Percentiles rank a stretch among this genome's conserved stretches.
Evolutionary conservation across 768 basidiomycete genomes (phyloP).

Genomic region (Termitomyces titanicus): DNA sequence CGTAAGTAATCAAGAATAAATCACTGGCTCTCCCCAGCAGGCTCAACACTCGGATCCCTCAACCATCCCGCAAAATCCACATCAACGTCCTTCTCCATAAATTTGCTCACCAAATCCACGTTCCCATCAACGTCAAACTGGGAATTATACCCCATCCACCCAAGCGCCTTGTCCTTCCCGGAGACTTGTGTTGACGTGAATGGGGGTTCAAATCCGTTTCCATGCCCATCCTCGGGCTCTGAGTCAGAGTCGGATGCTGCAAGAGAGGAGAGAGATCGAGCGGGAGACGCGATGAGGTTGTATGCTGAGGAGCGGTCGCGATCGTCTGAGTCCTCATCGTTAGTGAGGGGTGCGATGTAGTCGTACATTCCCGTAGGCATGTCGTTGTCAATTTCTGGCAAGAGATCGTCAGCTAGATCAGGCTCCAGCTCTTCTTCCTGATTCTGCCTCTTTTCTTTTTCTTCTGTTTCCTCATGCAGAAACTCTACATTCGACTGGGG

Average conservation of each 20-base stretch:
- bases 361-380: conserved; percentile 3
- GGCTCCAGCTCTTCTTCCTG: not conserved
- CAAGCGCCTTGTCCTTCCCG: conserved; percentile 12
- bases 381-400: not conserved
- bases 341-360: conserved; percentile 9
- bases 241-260: conserved; percentile 28
- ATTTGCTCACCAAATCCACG: conserved; percentile 47
- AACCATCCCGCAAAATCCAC: conserved; percentile 56
- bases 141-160: conserved; percentile 48
- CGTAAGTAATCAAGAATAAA: not conserved
- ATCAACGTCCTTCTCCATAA: conserved; percentile 58
- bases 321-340: conserved; percentile 4
- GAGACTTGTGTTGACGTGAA: conserved; percentile 31
- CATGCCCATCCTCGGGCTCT: conserved; percentile 15
- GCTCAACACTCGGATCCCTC: conserved; percentile 32
- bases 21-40: conserved; percentile 17
- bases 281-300: conserved; percentile 24
- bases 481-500: not conserved
- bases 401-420: not conserved
- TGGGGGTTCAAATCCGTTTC: conserved; percentile 23
- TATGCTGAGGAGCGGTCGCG: conserved; percentile 6
- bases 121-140: conserved; percentile 57
- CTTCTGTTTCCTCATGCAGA: not conserved
- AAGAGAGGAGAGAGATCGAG: conserved; percentile 31
- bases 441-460: not conserved